These are phyloP conservation scores for Ceratocystis ficicola DNA, from an alignment of 2,329 filamentous ascomycete species.

Conservation along the genomic window DNA sequence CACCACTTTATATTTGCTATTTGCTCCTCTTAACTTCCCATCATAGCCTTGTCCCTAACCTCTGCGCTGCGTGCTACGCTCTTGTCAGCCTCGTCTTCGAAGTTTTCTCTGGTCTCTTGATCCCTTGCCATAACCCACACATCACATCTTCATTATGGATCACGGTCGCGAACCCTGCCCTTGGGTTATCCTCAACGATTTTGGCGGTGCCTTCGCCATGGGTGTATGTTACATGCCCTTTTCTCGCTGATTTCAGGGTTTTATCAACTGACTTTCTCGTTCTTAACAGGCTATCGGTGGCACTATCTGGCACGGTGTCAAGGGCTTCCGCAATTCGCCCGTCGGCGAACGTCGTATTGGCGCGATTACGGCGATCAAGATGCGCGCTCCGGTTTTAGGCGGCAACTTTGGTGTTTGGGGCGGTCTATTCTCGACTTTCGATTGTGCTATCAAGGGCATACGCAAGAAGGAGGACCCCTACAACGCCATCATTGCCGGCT, in stretches of 20 bases:
- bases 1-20: neutral
- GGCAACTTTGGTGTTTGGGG: conserved; percentile 99
- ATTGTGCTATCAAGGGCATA: conserved; percentile 90
- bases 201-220: conserved; percentile 94
- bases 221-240: conserved; percentile 49
- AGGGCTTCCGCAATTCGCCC: conserved; percentile 80
- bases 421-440: conserved; percentile 87
- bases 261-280: conserved; percentile 25
- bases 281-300: conserved; percentile 53
- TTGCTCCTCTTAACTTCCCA: neutral
- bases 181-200: conserved; percentile 93
- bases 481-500: conserved; percentile 94
- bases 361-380: conserved; percentile 93
- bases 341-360: conserved; percentile 93
- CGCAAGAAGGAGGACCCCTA: conserved; percentile 96
- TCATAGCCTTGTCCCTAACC: neutral
- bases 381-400: conserved; percentile 85
- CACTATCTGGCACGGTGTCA: conserved; percentile 92
- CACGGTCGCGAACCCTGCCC: conserved; percentile 94
- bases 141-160: conserved; percentile 51
- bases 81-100: neutral
- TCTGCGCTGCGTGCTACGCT: neutral
- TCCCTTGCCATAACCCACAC: neutral
- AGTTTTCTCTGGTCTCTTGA: neutral
- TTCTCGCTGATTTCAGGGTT: neutral